A percentile compares a stretch with the other conserved stretches of the same genome.
Evolutionary conservation across 2,329 filamentous ascomycete species (phyloP).

Genomic region (Nemania sp.): DNA sequence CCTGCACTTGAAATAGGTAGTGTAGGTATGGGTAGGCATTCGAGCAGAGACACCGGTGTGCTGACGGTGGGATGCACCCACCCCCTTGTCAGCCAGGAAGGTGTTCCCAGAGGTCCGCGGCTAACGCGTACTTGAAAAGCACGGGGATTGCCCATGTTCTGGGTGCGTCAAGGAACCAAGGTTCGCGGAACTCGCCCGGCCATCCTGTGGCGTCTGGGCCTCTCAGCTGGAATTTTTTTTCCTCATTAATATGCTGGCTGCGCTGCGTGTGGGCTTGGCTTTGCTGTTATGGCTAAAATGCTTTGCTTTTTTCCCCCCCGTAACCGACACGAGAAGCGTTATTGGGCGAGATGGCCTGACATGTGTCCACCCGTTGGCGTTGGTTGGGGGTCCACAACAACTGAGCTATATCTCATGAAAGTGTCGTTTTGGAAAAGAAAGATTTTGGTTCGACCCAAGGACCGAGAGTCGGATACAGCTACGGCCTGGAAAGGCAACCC

Average conservation of each 20-base stretch:
- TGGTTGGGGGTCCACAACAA: not conserved
- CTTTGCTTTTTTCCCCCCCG: slow-evolving; percentile 18
- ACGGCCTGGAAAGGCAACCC: too few relatives aligned
- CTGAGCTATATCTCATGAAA: slow-evolving; percentile 6
- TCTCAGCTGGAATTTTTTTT: slow-evolving; percentile 14
- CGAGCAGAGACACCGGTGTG: slow-evolving; percentile 11
- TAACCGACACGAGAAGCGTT: not conserved
- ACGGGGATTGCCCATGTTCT: slow-evolving; percentile 16
- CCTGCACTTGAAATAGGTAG: not conserved
- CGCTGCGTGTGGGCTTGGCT: slow-evolving; percentile 7
- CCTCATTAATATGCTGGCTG: too few relatives aligned
- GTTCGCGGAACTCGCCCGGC: slow-evolving; percentile 13
- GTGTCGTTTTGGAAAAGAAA: not conserved
- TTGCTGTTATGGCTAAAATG: not conserved
- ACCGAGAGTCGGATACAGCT: not conserved
- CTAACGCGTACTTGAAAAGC: slow-evolving; percentile 20
- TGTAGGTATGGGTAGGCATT: not conserved
- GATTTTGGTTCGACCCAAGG: slow-evolving; percentile 1
- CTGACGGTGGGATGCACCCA: slow-evolving; percentile 9
- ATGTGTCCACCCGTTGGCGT: slow-evolving; percentile 6
- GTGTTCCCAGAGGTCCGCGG: slow-evolving; percentile 3
- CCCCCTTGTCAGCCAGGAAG: slow-evolving; percentile 10
- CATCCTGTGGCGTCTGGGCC: slow-evolving; percentile 18
- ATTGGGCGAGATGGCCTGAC: slow-evolving; percentile 6
- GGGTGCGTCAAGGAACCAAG: slow-evolving; percentile 10